A percentile compares a stretch with the other conserved stretches of the same genome.
Conservation (phyloP, 768 basidiomycete species). For the Tylopilus balloui region DNA sequence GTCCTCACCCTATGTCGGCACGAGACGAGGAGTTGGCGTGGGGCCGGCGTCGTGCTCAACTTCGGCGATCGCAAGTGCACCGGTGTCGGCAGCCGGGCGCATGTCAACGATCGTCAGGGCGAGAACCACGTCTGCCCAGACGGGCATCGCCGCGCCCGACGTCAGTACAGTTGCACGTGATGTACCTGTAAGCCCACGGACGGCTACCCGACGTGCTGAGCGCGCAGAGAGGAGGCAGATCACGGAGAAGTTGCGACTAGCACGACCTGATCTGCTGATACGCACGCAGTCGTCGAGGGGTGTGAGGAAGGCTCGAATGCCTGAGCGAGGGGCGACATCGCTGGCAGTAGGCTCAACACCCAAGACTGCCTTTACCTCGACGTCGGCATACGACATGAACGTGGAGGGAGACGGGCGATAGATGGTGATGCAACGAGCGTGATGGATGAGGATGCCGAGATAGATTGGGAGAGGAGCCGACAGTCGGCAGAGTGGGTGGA, state of each 20-base stretch:
- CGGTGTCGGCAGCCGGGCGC: background rate
- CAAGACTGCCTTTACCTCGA: background rate
- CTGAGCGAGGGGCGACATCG: background rate
- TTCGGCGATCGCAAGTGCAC: background rate
- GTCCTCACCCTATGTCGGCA: background rate
- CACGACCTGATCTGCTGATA: conserved; percentile 41
- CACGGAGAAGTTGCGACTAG: conserved; percentile 40
- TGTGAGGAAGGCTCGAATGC: conserved; percentile 4
- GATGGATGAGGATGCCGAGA: conserved; percentile 8
- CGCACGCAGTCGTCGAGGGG: conserved; percentile 25
- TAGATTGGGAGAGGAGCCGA: conserved; percentile 29
- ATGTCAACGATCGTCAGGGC: background rate
- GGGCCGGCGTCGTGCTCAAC: conserved; percentile 3
- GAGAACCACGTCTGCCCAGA: background rate
- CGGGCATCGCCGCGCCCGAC: background rate
- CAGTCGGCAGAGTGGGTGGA: conserved; percentile 22
- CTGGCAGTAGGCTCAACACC: background rate
- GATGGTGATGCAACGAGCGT: background rate
- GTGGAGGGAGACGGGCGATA: no score
- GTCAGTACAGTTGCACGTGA: background rate
- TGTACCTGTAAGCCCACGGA: conserved; percentile 14
- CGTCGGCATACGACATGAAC: background rate
- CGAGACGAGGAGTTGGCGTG: background rate
- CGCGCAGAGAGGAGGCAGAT: conserved; percentile 21
- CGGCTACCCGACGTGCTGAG: conserved; percentile 15